phyloP scores from a whole-genome alignment of 2,329 filamentous ascomycete species.

The Colletotrichum brevisporum region DNA sequence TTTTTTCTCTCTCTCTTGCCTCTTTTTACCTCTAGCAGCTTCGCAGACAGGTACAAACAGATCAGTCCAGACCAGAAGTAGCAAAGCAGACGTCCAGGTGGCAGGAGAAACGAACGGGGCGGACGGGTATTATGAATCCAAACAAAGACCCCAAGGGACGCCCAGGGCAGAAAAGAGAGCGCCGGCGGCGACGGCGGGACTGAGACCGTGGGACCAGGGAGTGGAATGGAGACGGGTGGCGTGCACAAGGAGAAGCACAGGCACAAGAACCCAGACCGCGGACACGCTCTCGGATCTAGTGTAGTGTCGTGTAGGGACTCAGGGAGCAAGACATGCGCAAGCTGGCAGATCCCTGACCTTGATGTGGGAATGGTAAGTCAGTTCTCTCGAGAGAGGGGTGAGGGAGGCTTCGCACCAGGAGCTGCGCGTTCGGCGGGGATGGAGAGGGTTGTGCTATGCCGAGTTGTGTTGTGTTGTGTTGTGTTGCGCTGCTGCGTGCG shows the following conservation, averaged over 20 bases:
- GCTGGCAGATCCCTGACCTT: conserved; percentile 31
- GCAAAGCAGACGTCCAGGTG: conserved; percentile 33
- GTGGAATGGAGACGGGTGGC: conserved; percentile 32
- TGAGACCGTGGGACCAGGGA: conserved; percentile 29
- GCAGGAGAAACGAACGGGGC: conserved; percentile 30
- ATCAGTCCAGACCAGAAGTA: conserved; percentile 30
- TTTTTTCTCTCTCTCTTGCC: conserved; percentile 1
- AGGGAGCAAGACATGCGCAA: conserved; percentile 25
- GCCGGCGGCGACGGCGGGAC: conserved; percentile 36
- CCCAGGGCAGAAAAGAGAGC: conserved; percentile 16
- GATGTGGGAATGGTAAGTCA: conserved; percentile 7
- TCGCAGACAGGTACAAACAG: conserved; percentile 24
- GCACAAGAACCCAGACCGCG: conserved; percentile 26
- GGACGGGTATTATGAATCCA: conserved; percentile 36
- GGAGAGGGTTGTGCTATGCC: not conserved
- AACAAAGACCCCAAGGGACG: conserved; percentile 28
- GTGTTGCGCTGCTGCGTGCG: conserved; percentile 2
- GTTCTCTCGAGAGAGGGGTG: conserved; percentile 7
- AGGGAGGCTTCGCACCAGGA: conserved; percentile 28
- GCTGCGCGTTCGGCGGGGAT: not conserved
- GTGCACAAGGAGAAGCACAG: conserved; percentile 31
- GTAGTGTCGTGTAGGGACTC: conserved; percentile 20
- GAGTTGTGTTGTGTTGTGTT: conserved; percentile 18
- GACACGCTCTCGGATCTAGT: conserved; percentile 26
- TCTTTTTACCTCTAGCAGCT: conserved; percentile 16